phyloP scores from a whole-genome alignment of 1,284 basidiomycete genomes.

The Anthracocystis panici-leucophaei region DNA sequence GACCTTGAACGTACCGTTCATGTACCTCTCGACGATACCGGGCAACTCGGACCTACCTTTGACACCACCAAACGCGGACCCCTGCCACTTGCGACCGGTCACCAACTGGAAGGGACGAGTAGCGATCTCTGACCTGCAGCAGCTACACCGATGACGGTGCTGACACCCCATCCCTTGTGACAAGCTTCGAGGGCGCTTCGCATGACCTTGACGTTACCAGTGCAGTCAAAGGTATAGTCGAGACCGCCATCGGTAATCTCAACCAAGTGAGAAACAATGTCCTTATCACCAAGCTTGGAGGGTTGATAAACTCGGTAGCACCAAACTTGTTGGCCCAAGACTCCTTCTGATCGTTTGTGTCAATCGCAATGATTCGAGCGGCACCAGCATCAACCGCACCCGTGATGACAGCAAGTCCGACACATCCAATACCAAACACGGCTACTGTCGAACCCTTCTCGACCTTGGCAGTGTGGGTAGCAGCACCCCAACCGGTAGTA shows the following conservation, averaged over 20 bases:
- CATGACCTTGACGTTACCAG: conserved; percentile 96
- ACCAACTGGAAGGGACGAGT: conserved; percentile 85
- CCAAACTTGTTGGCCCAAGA: conserved; percentile 91
- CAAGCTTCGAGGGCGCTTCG: conserved; percentile 93
- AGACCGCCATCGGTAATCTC: conserved; percentile 96
- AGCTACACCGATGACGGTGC: conserved; percentile 82
- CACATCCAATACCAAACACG: conserved; percentile 95
- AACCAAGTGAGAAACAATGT: conserved; percentile 88
- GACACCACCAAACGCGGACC: conserved; percentile 95
- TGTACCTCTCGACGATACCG: conserved; percentile 66
- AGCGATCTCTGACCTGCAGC: conserved; percentile 96
- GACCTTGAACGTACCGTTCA: conserved; percentile 68
- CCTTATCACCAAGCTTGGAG: conserved; percentile 74
- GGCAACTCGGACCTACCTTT: conserved; percentile 88
- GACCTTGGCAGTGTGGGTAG: conserved; percentile 74
- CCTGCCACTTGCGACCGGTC: conserved; percentile 97
- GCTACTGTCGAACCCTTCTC: conserved; percentile 81
- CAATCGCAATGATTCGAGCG: conserved; percentile 89
- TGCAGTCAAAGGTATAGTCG: conserved; percentile 95
- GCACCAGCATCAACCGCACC: conserved; percentile 84
- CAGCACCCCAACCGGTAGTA: conserved; percentile 95
- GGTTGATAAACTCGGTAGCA: conserved; percentile 96
- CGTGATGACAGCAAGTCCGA: conserved; percentile 84
- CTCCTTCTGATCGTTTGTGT: conserved; percentile 86
- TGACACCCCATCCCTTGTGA: conserved; percentile 88